These are phyloP conservation scores for Mortierella sp. DNA, from an alignment of 371 early-diverging fungal genomes.

Conservation along the genomic window DNA sequence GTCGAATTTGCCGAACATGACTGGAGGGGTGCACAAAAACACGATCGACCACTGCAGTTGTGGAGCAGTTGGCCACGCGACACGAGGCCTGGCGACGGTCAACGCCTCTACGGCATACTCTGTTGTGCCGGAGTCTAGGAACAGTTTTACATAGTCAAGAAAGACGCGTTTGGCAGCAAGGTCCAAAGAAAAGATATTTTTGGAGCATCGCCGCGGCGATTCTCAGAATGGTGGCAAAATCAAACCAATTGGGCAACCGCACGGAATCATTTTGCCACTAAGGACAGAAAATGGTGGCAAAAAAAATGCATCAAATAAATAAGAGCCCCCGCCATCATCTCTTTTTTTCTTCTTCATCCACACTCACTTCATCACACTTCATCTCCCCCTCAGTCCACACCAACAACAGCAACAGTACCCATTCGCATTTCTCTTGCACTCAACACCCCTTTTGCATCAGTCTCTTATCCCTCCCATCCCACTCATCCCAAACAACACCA, in stretches of 20 bases:
- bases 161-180: too few relatives aligned
- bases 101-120: too few relatives aligned
- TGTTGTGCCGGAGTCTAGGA: too few relatives aligned
- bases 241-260: conserved; percentile 4
- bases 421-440: background rate
- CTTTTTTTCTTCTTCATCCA: background rate
- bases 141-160: too few relatives aligned
- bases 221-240: conserved; percentile 2
- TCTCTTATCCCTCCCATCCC: too few relatives aligned
- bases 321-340: background rate
- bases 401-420: background rate
- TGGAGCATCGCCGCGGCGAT: background rate
- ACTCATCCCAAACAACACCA: background rate
- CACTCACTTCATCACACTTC: background rate
- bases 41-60: background rate
- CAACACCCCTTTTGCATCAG: background rate
- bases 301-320: background rate
- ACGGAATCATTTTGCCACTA: background rate
- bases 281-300: conserved; percentile 22
- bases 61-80: conserved; percentile 7
- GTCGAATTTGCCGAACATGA: background rate
- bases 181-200: background rate
- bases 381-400: background rate
- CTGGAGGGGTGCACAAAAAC: background rate
- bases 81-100: background rate